Conservation (phyloP, 1,284 basidiomycete genomes). For the Pascua sp. region DNA sequence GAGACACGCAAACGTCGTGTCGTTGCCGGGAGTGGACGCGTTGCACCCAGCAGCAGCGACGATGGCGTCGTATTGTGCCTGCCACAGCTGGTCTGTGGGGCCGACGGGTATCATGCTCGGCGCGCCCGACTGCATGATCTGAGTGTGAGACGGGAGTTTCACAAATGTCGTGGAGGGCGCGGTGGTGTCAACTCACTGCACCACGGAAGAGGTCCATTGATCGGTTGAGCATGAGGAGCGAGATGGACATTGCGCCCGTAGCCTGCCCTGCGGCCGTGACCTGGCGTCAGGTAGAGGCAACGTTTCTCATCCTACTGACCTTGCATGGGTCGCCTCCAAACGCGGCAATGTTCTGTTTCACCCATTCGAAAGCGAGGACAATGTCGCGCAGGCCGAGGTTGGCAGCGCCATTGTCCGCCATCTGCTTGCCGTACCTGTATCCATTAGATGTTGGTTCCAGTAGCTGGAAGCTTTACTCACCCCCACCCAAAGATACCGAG, state of each 20-base stretch:
- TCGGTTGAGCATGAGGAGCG: constrained; percentile 35
- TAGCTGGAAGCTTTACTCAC: constrained; percentile 5
- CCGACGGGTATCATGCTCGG: constrained; percentile 33
- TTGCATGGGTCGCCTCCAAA: constrained; percentile 54
- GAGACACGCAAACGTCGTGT: constrained; percentile 1
- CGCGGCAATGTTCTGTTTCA: constrained; percentile 50
- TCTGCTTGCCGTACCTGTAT: constrained; percentile 32
- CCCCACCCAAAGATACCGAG: constrained; percentile 51
- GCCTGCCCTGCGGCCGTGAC: constrained; percentile 48
- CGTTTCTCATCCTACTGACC: constrained; percentile 24
- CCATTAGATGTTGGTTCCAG: background rate
- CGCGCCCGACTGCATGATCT: constrained; percentile 49
- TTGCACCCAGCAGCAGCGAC: constrained; percentile 25
- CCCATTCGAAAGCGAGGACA: constrained; percentile 53
- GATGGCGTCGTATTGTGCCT: constrained; percentile 36
- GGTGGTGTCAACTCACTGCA: constrained; percentile 32
- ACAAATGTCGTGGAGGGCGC: constrained; percentile 2
- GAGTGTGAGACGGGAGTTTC: background rate
- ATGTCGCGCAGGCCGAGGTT: constrained; percentile 53
- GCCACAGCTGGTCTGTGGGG: constrained; percentile 27
- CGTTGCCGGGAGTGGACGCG: constrained; percentile 11
- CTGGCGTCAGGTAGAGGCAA: constrained; percentile 9
- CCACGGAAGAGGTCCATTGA: constrained; percentile 38
- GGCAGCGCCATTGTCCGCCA: constrained; percentile 34
- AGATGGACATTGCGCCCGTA: constrained; percentile 44